phyloP scores from a whole-genome alignment of 164 flowering plant genomes.

The Hamamelis virginiana region DNA sequence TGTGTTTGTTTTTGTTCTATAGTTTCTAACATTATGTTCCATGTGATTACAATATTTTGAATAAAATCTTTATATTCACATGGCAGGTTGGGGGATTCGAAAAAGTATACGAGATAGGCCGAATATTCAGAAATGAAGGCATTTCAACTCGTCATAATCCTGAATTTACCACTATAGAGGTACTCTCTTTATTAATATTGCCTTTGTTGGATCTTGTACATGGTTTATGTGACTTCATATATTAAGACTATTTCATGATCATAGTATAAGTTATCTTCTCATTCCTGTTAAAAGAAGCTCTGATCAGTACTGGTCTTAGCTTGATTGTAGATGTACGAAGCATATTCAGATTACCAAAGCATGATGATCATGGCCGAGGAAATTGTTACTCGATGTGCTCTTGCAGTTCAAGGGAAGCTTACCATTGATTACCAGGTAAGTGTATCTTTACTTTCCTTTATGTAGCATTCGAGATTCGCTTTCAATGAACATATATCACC shows the following conservation, averaged over 20 bases:
- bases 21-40: background rate
- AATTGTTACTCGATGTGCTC: conserved; percentile 78
- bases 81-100: conserved; percentile 95
- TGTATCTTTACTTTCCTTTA: background rate
- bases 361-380: conserved; percentile 98
- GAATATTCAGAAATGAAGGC: conserved; percentile 97
- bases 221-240: conserved; percentile 3
- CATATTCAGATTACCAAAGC: conserved; percentile 91
- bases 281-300: conserved; percentile 10
- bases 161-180: conserved; percentile 98
- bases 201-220: background rate
- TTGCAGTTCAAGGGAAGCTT: conserved; percentile 85
- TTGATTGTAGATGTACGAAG: conserved; percentile 86
- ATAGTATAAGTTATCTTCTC: background rate
- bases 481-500: background rate
- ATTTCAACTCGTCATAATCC: conserved; percentile 98
- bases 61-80: conserved; percentile 4
- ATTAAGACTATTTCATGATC: background rate
- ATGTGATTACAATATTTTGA: too few species aligned
- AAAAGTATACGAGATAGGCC: conserved; percentile 92
- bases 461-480: background rate
- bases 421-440: conserved; percentile 85
- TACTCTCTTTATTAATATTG: conserved; percentile 15
- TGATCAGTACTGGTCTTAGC: conserved; percentile 26
- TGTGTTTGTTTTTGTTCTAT: background rate